Percentiles rank a stretch among this genome's conserved stretches.
These are phyloP conservation scores for Trametes cingulata DNA, from an alignment of 768 basidiomycete genomes.

Conservation along the genomic window DNA sequence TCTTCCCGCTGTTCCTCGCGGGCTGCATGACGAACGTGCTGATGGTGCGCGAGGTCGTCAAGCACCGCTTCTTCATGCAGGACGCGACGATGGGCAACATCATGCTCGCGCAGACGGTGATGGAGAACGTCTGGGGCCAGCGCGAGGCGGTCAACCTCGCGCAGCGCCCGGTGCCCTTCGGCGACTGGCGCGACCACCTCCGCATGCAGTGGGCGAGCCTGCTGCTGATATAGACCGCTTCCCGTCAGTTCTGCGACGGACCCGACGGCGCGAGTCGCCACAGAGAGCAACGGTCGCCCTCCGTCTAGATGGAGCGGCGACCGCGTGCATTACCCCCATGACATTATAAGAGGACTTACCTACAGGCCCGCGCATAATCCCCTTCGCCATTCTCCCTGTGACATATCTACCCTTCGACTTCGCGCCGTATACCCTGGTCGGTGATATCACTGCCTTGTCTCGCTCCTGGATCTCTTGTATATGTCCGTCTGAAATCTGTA, in stretches of 20 bases:
- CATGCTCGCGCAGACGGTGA: constrained; percentile 23
- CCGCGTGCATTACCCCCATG: constrained; percentile 17
- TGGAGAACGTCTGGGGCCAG: constrained; percentile 27
- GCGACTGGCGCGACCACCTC: constrained; percentile 31
- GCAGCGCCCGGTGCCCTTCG: constrained; percentile 12
- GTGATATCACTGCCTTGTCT: background rate
- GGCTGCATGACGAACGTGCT: constrained; percentile 73
- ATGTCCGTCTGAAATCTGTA: background rate
- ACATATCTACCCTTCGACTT: background rate
- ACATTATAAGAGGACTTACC: background rate
- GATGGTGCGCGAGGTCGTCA: constrained; percentile 37
- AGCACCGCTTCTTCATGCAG: constrained; percentile 25
- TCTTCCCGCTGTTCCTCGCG: constrained; percentile 74
- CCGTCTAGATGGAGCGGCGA: background rate
- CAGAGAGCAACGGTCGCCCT: background rate
- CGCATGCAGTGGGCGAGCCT: constrained; percentile 27
- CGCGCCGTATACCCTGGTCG: constrained; percentile 11
- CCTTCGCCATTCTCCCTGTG: background rate
- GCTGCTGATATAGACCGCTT: constrained; percentile 18
- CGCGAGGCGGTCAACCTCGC: constrained; percentile 11
- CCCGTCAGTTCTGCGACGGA: background rate
- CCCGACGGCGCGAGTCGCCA: too few species aligned
- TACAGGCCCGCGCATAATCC: background rate
- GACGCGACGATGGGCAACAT: constrained; percentile 29
- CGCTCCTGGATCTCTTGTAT: background rate